These are phyloP conservation scores for Smittium culicis DNA, from an alignment of 371 early-diverging fungal genomes.

Conservation along the genomic window DNA sequence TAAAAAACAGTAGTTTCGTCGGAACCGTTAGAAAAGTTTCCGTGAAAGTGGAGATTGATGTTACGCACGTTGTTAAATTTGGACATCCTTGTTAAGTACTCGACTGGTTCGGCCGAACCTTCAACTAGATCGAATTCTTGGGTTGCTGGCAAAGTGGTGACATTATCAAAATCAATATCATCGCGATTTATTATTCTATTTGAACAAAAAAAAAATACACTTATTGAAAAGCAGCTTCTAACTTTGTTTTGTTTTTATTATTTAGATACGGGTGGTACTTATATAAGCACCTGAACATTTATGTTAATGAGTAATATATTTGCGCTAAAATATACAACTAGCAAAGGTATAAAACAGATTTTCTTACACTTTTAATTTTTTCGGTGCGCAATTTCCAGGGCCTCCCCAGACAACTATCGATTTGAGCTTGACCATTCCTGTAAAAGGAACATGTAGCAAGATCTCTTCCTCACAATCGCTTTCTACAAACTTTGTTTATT, in stretches of 20 bases:
- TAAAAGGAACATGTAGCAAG: slow-evolving; percentile 80
- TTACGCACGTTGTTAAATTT: slow-evolving; percentile 71
- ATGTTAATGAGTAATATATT: too few species aligned
- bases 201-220: not conserved
- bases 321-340: too few species aligned
- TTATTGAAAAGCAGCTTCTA: too few species aligned
- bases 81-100: slow-evolving; percentile 55
- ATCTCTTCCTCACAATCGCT: slow-evolving; percentile 85
- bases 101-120: slow-evolving; percentile 38
- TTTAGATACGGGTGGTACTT: too few species aligned
- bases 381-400: slow-evolving; percentile 48
- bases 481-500: slow-evolving; percentile 31
- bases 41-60: slow-evolving; percentile 67
- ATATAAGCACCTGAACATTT: too few species aligned
- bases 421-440: slow-evolving; percentile 75
- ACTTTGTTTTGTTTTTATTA: too few species aligned
- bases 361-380: slow-evolving; percentile 47
- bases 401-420: slow-evolving; percentile 67
- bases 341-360: too few species aligned
- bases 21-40: slow-evolving; percentile 60
- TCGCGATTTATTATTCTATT: slow-evolving; percentile 61
- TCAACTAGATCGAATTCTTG: slow-evolving; percentile 73
- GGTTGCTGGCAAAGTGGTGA: slow-evolving; percentile 44
- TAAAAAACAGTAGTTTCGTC: not conserved
- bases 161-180: slow-evolving; percentile 79